Percentiles rank a stretch among this genome's conserved stretches.
Evolutionary conservation across 108 stramenopile species (phyloP).

Genomic region (Mayamaea pseudoterrestris): DNA sequence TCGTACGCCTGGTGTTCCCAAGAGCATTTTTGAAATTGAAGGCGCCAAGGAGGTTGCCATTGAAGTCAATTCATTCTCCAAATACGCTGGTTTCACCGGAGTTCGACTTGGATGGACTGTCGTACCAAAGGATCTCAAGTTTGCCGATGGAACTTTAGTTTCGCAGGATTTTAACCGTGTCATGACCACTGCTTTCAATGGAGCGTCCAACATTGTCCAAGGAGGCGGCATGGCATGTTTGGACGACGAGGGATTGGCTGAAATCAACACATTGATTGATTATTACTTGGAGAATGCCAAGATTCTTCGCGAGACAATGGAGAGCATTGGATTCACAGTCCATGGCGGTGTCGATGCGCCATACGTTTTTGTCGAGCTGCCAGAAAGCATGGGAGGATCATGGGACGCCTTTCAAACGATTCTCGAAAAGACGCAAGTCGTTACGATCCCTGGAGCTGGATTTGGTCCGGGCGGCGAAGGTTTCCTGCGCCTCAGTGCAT

Average conservation of each 20-base stretch:
- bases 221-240: conserved; percentile 89
- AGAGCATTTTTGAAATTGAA: conserved; percentile 93
- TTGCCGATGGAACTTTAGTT: conserved; percentile 78
- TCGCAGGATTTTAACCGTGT: conserved; percentile 92
- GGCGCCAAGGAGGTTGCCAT: conserved; percentile 90
- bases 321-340: conserved; percentile 72
- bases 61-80: conserved; percentile 87
- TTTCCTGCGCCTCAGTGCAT: conserved; percentile 88
- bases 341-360: conserved; percentile 92
- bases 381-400: conserved; percentile 65
- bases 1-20: conserved; percentile 82
- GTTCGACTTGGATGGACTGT: conserved; percentile 97
- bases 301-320: conserved; percentile 76
- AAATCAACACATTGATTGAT: conserved; percentile 90
- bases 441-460: conserved; percentile 95
- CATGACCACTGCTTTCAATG: conserved; percentile 97
- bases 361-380: conserved; percentile 89
- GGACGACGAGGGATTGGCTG: conserved; percentile 84
- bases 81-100: conserved; percentile 96
- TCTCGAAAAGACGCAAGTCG: conserved; percentile 93
- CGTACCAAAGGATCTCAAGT: conserved; percentile 79
- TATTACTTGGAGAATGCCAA: conserved; percentile 95
- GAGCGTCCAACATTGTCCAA: conserved; percentile 95
- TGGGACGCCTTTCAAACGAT: conserved; percentile 92
- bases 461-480: conserved; percentile 98